Evolutionary conservation across 1,284 basidiomycete species (phyloP), one percentile per base, ranked within the genome.

Genomic region (Microbotryum violaceum): DNA sequence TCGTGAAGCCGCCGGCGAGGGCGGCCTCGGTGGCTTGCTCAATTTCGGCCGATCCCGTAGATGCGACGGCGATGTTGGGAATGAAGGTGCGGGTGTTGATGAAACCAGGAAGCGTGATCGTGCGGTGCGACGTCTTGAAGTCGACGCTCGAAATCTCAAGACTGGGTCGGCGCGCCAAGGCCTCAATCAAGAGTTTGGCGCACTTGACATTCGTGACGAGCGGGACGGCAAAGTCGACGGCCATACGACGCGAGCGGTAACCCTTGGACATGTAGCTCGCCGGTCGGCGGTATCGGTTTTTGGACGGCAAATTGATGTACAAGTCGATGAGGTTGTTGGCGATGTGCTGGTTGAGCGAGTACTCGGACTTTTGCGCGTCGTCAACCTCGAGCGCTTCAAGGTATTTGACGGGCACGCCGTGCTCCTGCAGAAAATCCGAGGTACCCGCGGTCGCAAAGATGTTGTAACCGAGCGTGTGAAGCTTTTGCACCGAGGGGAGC

Each of bases 231-330:
- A 94, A 97, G 78, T 99, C 94, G 67, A 99, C 94, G n/a, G 96
- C 94, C 89, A 97, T 93, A 68, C 94, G 88, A 75, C 96, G 89
- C 37, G 92, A 94, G 66, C 86, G 85, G 77, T 98, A 98, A 14
- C 94, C 96, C 77, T 96, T 94, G 75, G 91, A 97, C 60, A 91
- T 86, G 76, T 97, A 98, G 76, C 88, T 94, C 18, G 92, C 93
- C 10, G 94, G 94, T 52, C 96, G 89, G 66, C 96, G 89, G 77
- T 92, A 98, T 74, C 93, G 85, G 78, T 99, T 98, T 80, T 92
- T 97, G 51, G 92, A 97, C 2, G 96, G 96, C 71, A 99, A 79
- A 76, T 97, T 97, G 84, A 99, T 97, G 78, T 97, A 99, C 83
- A 98, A 88, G 77, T 97, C 92, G 74, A 97, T 96, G 71, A 94